Evolutionary conservation across 176 grass and related monocot species (phyloP).

Genomic region (Triticum dicoccoides): DNA sequence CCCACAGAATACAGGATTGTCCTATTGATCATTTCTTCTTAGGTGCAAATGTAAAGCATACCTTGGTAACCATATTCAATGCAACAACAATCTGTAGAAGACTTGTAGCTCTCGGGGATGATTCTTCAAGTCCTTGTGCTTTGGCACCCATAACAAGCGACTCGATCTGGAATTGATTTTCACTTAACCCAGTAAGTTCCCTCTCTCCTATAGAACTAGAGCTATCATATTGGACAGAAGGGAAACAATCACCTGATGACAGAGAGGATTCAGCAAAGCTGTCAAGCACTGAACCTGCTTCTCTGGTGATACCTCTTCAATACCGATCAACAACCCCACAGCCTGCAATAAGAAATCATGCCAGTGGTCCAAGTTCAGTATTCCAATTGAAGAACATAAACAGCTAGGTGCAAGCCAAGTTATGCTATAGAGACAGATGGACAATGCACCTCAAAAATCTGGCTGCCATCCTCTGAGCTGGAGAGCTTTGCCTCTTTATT

Average conservation of each 20-base stretch:
- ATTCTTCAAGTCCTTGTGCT: conserved; percentile 62
- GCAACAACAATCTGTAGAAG: conserved; percentile 92
- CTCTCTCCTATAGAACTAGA: conserved; percentile 2
- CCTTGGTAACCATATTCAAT: conserved; percentile 94
- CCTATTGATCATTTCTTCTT: background rate
- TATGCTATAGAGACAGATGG: conserved; percentile 10
- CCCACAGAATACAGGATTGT: conserved; percentile 4
- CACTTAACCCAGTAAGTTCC: conserved; percentile 24
- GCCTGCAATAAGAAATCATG: conserved; percentile 54
- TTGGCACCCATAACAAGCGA: conserved; percentile 71
- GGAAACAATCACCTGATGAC: conserved; percentile 58
- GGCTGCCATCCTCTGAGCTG: conserved; percentile 92
- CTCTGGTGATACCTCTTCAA: conserved; percentile 80
- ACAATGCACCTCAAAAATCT: conserved; percentile 82
- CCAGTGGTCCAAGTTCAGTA: conserved; percentile 21
- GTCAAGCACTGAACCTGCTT: conserved; percentile 84
- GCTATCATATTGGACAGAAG: background rate
- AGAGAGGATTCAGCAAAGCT: conserved; percentile 80
- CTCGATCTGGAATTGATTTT: conserved; percentile 57
- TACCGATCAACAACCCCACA: conserved; percentile 86
- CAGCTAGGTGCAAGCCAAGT: background rate
- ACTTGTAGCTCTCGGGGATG: conserved; percentile 41
- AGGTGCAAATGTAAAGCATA: conserved; percentile 29
- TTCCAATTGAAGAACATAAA: conserved; percentile 26
- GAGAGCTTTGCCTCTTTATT: conserved; percentile 58